phyloP scores from a whole-genome alignment of 2,329 filamentous ascomycete species.

The Verruconis gallopava region DNA sequence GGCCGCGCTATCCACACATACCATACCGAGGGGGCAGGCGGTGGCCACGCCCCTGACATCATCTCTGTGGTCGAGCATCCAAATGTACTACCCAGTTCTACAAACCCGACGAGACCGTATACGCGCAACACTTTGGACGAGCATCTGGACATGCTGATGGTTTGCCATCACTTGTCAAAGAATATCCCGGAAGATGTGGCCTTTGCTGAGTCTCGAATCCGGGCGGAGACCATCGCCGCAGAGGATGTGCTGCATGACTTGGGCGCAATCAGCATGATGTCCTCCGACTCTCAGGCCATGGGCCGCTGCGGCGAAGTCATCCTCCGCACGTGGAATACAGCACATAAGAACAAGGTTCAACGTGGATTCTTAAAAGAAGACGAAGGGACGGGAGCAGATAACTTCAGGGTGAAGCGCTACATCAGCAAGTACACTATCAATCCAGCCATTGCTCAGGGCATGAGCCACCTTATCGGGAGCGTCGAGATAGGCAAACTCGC shows the following conservation, averaged over 20 bases:
- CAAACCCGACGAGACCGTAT: conserved; percentile 83
- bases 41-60: conserved; percentile 91
- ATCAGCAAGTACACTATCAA: conserved; percentile 96
- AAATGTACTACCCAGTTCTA: conserved; percentile 82
- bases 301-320: conserved; percentile 90
- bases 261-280: conserved; percentile 97
- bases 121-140: conserved; percentile 90
- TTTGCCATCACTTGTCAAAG: conserved; percentile 85
- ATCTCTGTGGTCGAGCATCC: conserved; percentile 81
- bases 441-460: conserved; percentile 80
- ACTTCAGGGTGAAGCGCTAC: conserved; percentile 85
- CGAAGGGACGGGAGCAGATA: conserved; percentile 66
- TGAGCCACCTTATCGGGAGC: conserved; percentile 74
- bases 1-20: conserved; percentile 88
- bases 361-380: conserved; percentile 67
- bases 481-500: conserved; percentile 83
- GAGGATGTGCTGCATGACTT: conserved; percentile 93
- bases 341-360: conserved; percentile 90
- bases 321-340: conserved; percentile 88
- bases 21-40: conserved; percentile 90
- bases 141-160: conserved; percentile 97
- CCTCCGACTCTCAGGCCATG: conserved; percentile 91
- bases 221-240: conserved; percentile 89
- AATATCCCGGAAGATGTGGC: conserved; percentile 93
- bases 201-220: conserved; percentile 88